Base-by-base conservation (phyloP, 352 stramenopile genomes). In the Phytophthora meadii region DNA sequence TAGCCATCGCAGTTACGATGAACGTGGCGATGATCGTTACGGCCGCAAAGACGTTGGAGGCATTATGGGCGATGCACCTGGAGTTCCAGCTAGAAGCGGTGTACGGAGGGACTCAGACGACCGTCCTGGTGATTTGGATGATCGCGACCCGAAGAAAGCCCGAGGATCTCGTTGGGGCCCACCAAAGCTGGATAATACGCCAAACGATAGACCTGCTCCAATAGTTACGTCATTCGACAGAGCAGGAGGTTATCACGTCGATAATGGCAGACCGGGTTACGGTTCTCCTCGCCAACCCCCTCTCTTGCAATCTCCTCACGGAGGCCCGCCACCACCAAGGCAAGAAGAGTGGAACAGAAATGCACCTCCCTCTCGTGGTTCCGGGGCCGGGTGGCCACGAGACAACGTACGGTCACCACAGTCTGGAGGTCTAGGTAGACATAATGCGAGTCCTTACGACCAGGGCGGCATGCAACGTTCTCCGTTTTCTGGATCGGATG, bases 131-230 rank as follows among this genome's bases (percentile, higher is more conserved):
- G 70, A 77, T 2, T 63, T 74, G 37, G 51, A 82, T 14, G 79
- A 90, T 39, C 81, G 84, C 14, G 68, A 77, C 32, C 10, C 55
- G 17, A 93, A 93, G 70, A 90, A 89, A 40, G 60, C 69, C n/a
- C 81, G 83, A 32, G 72, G 76, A 10, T 93, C 85, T 45, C 82
- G 85, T 17, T 93, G 85, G 85, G 85, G 82, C 1, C 84, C 84
- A 40, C 73, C 82, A 34, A 87, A 82, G 46, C 54, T 70, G 54
- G 54, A 70, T 32, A 69, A 70, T 25, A 30, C 39, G 25, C 5
- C 66, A 39, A 72, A 71, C 47, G 74, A 73, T 70, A 80, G 76
- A 68, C 76, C 80, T 56, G 58, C 76, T 46, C 72, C 71, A 46
- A 84, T 92, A 71, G 61, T 84, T 62, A 84, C 76, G 40, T 58